Conservation (phyloP, 2,329 filamentous ascomycete species). For the Cladorrhinum sp. region DNA sequence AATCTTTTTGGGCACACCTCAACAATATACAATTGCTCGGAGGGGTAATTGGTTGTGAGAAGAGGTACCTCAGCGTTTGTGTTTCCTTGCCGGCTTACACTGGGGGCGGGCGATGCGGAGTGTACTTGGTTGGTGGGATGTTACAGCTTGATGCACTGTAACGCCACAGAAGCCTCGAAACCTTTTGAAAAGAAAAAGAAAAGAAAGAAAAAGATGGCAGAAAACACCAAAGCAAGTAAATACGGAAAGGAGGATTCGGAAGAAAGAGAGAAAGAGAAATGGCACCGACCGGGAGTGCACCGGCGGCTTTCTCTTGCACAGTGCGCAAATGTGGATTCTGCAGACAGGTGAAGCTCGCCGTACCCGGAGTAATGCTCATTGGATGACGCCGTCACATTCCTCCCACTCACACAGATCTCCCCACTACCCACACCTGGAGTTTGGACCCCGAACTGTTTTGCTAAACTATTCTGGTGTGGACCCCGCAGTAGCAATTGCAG, state of each 20-base stretch:
- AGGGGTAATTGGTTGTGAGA: background rate
- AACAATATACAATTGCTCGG: background rate
- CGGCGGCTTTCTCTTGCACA: slow-evolving; percentile 15
- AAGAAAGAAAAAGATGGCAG: background rate
- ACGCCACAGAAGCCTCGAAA: background rate
- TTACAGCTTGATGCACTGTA: background rate
- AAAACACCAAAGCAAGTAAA: background rate
- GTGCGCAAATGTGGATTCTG: slow-evolving; percentile 11
- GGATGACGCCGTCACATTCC: slow-evolving; percentile 8
- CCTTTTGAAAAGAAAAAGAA: background rate
- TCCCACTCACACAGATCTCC: background rate
- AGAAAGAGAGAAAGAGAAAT: slow-evolving; percentile 1
- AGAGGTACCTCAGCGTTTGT: background rate
- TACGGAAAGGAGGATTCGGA: background rate
- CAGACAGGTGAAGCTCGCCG: slow-evolving; percentile 14
- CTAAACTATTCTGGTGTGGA: background rate
- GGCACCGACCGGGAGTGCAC: slow-evolving; percentile 8
- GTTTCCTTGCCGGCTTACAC: background rate
- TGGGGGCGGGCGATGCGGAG: background rate
- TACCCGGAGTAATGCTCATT: slow-evolving; percentile 18
- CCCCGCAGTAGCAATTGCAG: background rate
- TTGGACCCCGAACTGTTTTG: background rate
- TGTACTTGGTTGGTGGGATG: background rate
- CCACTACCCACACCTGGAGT: background rate
- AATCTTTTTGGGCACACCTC: background rate